Base-by-base conservation (phyloP, 495 filamentous ascomycete species). In the Jackrogersella minutella region DNA sequence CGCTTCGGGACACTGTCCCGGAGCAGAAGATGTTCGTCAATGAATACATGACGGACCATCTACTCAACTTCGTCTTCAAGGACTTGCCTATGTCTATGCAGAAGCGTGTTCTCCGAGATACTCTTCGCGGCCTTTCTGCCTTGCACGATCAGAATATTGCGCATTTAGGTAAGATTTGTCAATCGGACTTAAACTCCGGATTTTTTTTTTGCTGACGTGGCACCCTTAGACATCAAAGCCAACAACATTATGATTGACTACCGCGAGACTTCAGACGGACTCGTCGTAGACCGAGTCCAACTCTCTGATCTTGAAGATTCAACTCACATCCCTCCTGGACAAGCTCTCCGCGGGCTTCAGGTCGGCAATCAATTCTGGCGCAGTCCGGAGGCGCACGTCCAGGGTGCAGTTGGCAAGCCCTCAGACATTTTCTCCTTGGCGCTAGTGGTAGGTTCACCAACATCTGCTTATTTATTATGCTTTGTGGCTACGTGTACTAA, bases 141-240 rank as follows among this genome's bases (percentile, higher is more conserved):
- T 68, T 84, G 52, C 80, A 84, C 68, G 73, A 79, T 56, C 76
- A 75, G 62, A 77, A 84, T 64, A 80, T 84, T 58, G 79, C 81
- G 24, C 80, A 84, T 69, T 76, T 73, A 50, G 80, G 80, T 79
- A 63, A 53, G 33, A 22, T 40, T 19, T 44, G 13, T 6, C 30
- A 52, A 21, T 53, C 60, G 60, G 66, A 64, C 66, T 72, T 43
- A 37, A 58, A 43, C 33, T 8, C 34, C 44, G 46, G 58, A 17
- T 1, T 46, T 30, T 30, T 1, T 46, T 30, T 30, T 21, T 19
- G 36, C 53, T 63, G 19, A 67, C 47, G 21, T 56, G 14, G 11
- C 26, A 16, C 19, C 22, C 21, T 19, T 10, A 76, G 76, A 78
- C 57, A 76, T 78, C 46, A 78, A 77, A 26, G 70, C 75, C 16